Conservation (phyloP, 1,139 yeast genomes). For the Hansenula anomala region DNA sequence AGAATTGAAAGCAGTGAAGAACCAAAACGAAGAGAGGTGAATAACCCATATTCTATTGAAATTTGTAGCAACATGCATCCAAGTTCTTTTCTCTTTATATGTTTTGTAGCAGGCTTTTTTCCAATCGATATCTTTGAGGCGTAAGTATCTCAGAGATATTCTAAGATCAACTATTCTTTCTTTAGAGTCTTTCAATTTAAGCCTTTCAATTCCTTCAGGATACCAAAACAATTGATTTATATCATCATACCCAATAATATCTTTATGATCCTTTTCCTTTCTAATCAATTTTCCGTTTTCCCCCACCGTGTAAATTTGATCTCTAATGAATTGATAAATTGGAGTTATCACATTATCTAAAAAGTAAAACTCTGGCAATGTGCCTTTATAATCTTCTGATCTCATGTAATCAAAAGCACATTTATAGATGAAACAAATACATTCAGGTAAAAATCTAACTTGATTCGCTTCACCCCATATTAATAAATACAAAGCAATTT, state of each 20-base stretch:
- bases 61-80: constrained; percentile 74
- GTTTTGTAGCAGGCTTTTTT: constrained; percentile 62
- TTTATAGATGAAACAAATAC: constrained; percentile 73
- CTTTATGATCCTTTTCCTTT: constrained; percentile 61
- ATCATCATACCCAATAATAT: constrained; percentile 81
- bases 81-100: constrained; percentile 66
- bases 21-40: constrained; percentile 77
- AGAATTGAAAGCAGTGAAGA: constrained; percentile 71
- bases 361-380: constrained; percentile 33
- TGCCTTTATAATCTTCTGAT: constrained; percentile 5
- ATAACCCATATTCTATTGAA: constrained; percentile 83
- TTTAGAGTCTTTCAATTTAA: constrained; percentile 38
- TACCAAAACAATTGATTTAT: constrained; percentile 85
- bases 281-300: constrained; percentile 34
- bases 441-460: constrained; percentile 79
- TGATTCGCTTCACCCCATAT: constrained; percentile 93
- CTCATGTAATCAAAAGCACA: constrained; percentile 61
- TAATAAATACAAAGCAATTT: constrained; percentile 62
- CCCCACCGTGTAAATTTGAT: constrained; percentile 43
- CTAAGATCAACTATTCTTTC: constrained; percentile 41
- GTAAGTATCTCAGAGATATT: constrained; percentile 39
- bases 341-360: constrained; percentile 74
- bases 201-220: constrained; percentile 50
- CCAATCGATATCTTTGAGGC: constrained; percentile 58
- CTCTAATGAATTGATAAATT: constrained; percentile 55